These are phyloP conservation scores for Saturnispora kantuleensis DNA, from an alignment of 805 yeast genomes.

Conservation along the genomic window DNA sequence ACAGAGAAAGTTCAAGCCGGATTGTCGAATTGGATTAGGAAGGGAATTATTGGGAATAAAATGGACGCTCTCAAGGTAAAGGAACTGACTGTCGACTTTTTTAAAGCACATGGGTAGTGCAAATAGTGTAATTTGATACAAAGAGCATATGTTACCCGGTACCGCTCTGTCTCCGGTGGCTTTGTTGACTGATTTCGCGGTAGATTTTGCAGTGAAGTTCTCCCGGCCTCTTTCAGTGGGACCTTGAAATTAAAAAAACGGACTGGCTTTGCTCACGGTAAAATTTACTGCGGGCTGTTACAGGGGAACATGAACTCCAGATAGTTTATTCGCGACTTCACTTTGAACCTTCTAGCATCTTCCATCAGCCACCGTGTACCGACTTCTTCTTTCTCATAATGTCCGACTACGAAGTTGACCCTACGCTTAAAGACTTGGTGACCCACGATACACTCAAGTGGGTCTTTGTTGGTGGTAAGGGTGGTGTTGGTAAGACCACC, in stretches of 20 bases:
- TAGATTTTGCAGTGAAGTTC: too few relatives aligned
- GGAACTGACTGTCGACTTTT: constrained; percentile 4
- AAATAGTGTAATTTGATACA: background rate
- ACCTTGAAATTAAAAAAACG: too few relatives aligned
- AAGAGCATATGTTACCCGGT: background rate
- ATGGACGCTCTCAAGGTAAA: constrained; percentile 1
- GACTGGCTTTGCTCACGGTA: too few relatives aligned
- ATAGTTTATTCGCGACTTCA: too few relatives aligned
- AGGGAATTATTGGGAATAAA: constrained; percentile 20
- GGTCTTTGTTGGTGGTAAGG: constrained; percentile 99
- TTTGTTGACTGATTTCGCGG: too few relatives aligned
- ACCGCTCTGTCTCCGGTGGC: too few relatives aligned
- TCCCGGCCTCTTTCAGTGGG: too few relatives aligned
- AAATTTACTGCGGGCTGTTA: too few relatives aligned
- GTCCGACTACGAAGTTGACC: constrained; percentile 54
- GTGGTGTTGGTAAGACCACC: constrained; percentile 99
- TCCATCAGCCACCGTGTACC: background rate
- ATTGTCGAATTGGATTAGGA: constrained; percentile 65
- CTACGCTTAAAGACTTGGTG: constrained; percentile 59
- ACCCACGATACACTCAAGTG: constrained; percentile 68
- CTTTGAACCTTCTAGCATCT: too few relatives aligned
- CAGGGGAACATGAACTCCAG: too few relatives aligned
- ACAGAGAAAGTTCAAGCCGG: constrained; percentile 38
- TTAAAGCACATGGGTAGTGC: constrained; percentile 1
- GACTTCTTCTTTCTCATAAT: constrained; percentile 8